phyloP scores from a whole-genome alignment of 306 rosid genomes.

The Biancaea sappan region DNA sequence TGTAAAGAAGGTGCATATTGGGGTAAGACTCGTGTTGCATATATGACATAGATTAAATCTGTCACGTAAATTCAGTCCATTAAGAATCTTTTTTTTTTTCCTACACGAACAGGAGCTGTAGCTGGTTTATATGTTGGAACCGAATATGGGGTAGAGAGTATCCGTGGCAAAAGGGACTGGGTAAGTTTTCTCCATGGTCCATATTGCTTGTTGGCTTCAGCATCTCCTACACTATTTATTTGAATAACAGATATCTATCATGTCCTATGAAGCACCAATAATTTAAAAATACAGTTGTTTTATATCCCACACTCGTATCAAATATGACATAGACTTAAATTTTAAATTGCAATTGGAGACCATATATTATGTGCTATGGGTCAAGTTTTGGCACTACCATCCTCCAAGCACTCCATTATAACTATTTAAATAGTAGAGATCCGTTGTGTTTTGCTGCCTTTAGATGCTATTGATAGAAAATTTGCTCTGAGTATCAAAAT shows the following conservation, averaged over 20 bases:
- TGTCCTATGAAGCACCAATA: neutral
- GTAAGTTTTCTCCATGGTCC: slow-evolving; percentile 50
- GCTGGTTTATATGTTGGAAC: slow-evolving; percentile 84
- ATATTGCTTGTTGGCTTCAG: slow-evolving; percentile 24
- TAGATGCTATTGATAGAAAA: too few relatives aligned
- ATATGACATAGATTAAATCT: neutral
- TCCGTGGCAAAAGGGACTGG: slow-evolving; percentile 91
- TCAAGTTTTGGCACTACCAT: neutral
- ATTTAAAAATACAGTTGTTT: neutral
- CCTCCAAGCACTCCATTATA: neutral
- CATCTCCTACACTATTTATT: neutral
- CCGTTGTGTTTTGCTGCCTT: neutral
- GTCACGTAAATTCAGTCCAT: neutral
- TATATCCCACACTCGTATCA: too few relatives aligned
- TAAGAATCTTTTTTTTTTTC: neutral
- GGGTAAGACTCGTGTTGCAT: slow-evolving; percentile 61
- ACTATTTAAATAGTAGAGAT: neutral
- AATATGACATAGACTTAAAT: too few relatives aligned
- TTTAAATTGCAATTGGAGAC: too few relatives aligned
- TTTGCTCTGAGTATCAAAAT: too few relatives aligned
- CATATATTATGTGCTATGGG: neutral
- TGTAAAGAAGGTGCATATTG: slow-evolving; percentile 96
- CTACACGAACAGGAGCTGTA: slow-evolving; percentile 54
- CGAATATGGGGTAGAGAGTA: slow-evolving; percentile 75
- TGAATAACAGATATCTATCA: neutral